Percentiles rank a stretch among this genome's conserved stretches.
phyloP scores from a whole-genome alignment of 2,329 filamentous ascomycete species.

The Venturia effusa region DNA sequence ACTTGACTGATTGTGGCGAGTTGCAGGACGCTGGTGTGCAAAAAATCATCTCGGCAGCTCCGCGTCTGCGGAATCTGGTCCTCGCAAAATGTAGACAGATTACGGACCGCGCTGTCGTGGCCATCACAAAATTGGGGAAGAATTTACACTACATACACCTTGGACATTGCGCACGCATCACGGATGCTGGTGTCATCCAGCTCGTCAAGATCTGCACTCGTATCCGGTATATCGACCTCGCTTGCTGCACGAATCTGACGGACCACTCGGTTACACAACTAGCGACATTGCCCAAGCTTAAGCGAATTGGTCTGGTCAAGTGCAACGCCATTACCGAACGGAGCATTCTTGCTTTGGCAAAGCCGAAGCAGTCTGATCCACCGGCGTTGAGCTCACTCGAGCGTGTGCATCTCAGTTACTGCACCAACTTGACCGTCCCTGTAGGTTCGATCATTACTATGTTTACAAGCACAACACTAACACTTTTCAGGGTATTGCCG shows the following conservation, averaged over 20 bases:
- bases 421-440: conserved; percentile 68
- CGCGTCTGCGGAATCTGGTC: conserved; percentile 82
- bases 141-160: conserved; percentile 95
- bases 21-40: conserved; percentile 80
- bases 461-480: conserved; percentile 20
- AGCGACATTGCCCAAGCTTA: conserved; percentile 80
- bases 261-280: conserved; percentile 77
- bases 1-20: conserved; percentile 78
- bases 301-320: conserved; percentile 91
- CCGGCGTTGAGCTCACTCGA: conserved; percentile 61
- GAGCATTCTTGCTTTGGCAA: conserved; percentile 76
- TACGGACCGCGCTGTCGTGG: conserved; percentile 76
- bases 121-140: conserved; percentile 83
- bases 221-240: conserved; percentile 93
- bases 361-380: conserved; percentile 45
- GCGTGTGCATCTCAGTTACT: conserved; percentile 93
- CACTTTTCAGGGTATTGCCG: conserved; percentile 67
- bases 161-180: conserved; percentile 85
- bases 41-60: conserved; percentile 76
- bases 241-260: conserved; percentile 85
- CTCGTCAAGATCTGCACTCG: conserved; percentile 80
- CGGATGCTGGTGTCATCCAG: conserved; percentile 74
- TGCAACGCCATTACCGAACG: conserved; percentile 82
- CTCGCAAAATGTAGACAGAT: conserved; percentile 90
- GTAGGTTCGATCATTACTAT: conserved; percentile 40